Evolutionary conservation across 2,329 filamentous ascomycete genomes (phyloP).

Genomic region (Clarireedia monteithiana): DNA sequence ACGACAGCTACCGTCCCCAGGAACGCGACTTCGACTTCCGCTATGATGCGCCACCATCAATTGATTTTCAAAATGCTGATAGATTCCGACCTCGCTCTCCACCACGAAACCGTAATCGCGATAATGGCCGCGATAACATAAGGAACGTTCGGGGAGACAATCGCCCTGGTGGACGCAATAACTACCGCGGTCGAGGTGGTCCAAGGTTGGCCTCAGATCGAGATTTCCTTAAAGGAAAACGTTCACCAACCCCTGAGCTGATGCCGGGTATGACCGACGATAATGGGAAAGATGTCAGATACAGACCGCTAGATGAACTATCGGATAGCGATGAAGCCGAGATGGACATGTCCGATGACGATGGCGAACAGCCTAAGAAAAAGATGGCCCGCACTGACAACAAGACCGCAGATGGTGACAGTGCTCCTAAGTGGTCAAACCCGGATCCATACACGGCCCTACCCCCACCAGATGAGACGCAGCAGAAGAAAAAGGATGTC

Average conservation of each 20-base stretch:
- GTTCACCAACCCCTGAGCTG: slow-evolving; percentile 29
- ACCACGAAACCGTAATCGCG: slow-evolving; percentile 14
- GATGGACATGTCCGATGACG: slow-evolving; percentile 52
- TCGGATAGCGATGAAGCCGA: slow-evolving; percentile 54
- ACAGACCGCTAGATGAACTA: slow-evolving; percentile 46
- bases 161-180: slow-evolving; percentile 17
- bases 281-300: slow-evolving; percentile 36
- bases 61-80: slow-evolving; percentile 21
- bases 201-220: slow-evolving; percentile 27
- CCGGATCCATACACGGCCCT: slow-evolving; percentile 88
- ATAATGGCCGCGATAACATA: slow-evolving; percentile 5
- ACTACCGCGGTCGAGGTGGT: slow-evolving; percentile 23
- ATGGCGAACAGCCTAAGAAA: slow-evolving; percentile 33
- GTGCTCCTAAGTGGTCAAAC: slow-evolving; percentile 80
- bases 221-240: slow-evolving; percentile 28
- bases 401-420: slow-evolving; percentile 35
- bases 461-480: slow-evolving; percentile 67
- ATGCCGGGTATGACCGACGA: slow-evolving; percentile 30
- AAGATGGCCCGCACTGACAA: slow-evolving; percentile 36
- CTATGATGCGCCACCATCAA: slow-evolving; percentile 24
- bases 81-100: slow-evolving; percentile 19
- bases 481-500: slow-evolving; percentile 74
- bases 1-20: slow-evolving; percentile 17
- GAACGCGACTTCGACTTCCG: slow-evolving; percentile 25
- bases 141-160: not conserved